Evolutionary conservation across 495 filamentous ascomycete species (phyloP).

Genomic region (Neohortaea acidophila): DNA sequence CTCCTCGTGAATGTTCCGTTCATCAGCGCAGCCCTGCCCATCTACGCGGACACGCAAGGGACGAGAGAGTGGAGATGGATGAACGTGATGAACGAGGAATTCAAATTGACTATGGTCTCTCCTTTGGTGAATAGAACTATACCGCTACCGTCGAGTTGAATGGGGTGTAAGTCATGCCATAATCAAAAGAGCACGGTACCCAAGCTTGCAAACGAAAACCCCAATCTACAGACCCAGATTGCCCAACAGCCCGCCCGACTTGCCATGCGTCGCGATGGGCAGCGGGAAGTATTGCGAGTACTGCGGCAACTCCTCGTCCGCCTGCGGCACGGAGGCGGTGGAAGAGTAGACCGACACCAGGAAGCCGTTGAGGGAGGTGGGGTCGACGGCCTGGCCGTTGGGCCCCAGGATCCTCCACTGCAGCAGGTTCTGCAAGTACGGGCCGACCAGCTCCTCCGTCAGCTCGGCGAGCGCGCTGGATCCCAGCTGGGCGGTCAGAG

Average conservation of each 20-base stretch:
- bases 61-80: no score
- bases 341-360: constrained; percentile 14
- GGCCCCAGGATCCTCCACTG: constrained; percentile 17
- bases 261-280: constrained; percentile 11
- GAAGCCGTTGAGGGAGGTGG: constrained; percentile 11
- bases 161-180: no score
- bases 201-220: no score
- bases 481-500: constrained; percentile 4
- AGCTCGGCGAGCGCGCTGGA: constrained; percentile 7
- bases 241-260: constrained; percentile 16
- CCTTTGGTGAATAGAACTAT: no score
- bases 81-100: no score
- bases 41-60: no score
- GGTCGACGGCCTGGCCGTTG: constrained; percentile 12
- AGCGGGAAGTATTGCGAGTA: constrained; percentile 12
- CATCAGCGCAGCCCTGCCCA: no score
- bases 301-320: constrained; percentile 9
- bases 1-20: no score
- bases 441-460: neutral
- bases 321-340: constrained; percentile 7
- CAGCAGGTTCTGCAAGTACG: constrained; percentile 13
- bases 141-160: no score
- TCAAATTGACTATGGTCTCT: no score
- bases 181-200: no score
- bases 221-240: no score